Conservation (phyloP, 352 stramenopile genomes). For the Phytophthora colocasiae region DNA sequence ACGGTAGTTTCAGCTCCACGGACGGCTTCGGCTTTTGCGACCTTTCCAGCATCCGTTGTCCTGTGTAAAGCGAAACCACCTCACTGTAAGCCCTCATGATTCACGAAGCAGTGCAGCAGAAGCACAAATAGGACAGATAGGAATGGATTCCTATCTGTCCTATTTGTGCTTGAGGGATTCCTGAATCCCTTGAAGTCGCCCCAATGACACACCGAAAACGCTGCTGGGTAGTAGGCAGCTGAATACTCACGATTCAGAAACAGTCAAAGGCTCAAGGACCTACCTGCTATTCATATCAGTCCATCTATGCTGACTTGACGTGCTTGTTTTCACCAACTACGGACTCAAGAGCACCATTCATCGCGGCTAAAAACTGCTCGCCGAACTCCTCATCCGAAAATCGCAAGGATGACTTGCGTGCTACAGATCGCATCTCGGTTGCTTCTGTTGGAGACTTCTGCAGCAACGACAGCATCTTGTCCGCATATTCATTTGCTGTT, state of each 20-base stretch:
- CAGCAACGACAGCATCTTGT: conserved; percentile 75
- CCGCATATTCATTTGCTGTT: conserved; percentile 90
- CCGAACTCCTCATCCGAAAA: conserved; percentile 84
- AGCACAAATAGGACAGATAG: conserved; percentile 8
- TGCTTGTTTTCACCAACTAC: conserved; percentile 11
- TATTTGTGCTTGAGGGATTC: too few species aligned
- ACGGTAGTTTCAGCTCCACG: conserved; percentile 29
- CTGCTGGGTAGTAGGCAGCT: background rate
- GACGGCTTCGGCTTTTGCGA: conserved; percentile 2
- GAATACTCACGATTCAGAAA: conserved; percentile 4
- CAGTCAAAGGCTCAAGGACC: background rate
- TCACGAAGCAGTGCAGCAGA: too few species aligned
- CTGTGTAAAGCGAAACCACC: conserved; percentile 21
- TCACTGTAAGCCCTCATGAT: background rate
- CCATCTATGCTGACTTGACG: conserved; percentile 30
- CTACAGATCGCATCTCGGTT: conserved; percentile 47
- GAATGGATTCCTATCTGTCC: too few species aligned
- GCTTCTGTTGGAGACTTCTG: conserved; percentile 39
- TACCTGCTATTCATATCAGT: conserved; percentile 24
- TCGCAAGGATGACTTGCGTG: conserved; percentile 55
- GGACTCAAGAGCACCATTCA: conserved; percentile 36
- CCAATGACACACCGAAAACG: conserved; percentile 14
- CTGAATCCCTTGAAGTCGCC: conserved; percentile 2
- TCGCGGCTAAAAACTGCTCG: conserved; percentile 65
- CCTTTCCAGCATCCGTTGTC: conserved; percentile 24